Percentiles rank a stretch among this genome's conserved stretches.
These are phyloP conservation scores for Scolecobasidium constrictum DNA, from an alignment of 2,329 filamentous ascomycete species.

Conservation along the genomic window DNA sequence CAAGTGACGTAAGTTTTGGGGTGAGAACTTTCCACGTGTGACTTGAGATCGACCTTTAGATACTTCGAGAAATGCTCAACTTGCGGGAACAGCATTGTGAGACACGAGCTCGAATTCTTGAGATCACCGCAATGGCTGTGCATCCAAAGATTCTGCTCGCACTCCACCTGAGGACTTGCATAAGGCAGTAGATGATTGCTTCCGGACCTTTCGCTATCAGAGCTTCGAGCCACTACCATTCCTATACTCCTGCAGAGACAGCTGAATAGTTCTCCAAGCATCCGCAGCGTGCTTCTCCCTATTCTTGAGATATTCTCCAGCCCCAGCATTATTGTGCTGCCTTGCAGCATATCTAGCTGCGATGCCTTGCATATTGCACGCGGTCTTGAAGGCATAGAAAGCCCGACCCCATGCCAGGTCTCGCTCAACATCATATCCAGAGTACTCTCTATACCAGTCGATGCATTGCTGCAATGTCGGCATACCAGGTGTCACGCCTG, in stretches of 20 bases:
- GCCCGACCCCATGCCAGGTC: constrained; percentile 49
- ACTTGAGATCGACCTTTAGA: too few species aligned
- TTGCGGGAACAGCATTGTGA: too few species aligned
- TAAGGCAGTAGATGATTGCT: too few species aligned
- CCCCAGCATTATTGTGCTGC: constrained; percentile 77
- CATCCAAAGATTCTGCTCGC: too few species aligned
- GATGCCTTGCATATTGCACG: constrained; percentile 68
- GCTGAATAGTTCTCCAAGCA: neutral
- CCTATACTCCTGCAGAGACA: neutral
- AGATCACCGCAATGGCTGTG: too few species aligned
- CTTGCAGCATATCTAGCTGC: constrained; percentile 68
- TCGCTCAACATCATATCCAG: constrained; percentile 54
- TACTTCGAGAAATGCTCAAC: too few species aligned
- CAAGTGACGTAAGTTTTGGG: too few species aligned
- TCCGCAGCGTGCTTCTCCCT: neutral
- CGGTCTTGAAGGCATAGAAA: constrained; percentile 45
- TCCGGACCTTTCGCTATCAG: too few species aligned
- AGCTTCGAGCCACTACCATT: neutral
- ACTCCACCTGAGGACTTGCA: too few species aligned
- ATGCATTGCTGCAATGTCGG: constrained; percentile 33
- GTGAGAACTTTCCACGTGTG: too few species aligned
- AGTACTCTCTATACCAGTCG: constrained; percentile 51
- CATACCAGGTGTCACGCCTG: constrained; percentile 48
- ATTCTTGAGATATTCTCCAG: constrained; percentile 45
- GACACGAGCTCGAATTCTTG: too few species aligned